Conservation (phyloP, 1,284 basidiomycete genomes). For the Ceratobasidium sp. region DNA sequence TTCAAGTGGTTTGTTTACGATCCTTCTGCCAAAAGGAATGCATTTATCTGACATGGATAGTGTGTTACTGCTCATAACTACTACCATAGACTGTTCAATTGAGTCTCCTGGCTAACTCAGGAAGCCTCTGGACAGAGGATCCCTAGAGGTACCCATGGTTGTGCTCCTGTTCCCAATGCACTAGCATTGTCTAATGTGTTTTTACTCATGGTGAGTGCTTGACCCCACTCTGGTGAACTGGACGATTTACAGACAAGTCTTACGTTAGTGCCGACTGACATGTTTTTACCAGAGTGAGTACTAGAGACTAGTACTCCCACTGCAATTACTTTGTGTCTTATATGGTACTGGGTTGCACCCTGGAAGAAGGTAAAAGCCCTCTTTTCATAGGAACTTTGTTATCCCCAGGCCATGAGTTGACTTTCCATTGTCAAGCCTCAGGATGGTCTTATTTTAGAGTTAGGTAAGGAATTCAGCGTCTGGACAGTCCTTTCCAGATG, state of each 20-base stretch:
- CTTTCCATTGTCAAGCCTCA: background rate
- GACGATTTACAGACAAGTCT: background rate
- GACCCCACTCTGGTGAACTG: background rate
- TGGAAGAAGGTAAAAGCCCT: background rate
- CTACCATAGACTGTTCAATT: background rate
- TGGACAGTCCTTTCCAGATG: background rate
- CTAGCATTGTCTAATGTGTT: background rate
- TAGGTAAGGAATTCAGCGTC: background rate
- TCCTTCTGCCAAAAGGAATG: background rate
- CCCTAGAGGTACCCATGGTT: background rate
- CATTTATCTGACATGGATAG: constrained; percentile 1
- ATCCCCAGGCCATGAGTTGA: background rate
- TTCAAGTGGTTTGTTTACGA: background rate
- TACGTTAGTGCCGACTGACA: background rate
- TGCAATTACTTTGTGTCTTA: background rate
- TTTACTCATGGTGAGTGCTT: background rate
- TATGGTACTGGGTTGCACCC: background rate
- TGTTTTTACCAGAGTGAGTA: background rate
- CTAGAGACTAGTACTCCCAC: background rate
- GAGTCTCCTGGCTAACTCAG: background rate
- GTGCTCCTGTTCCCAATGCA: background rate
- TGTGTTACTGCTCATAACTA: background rate
- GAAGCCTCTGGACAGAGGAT: background rate
- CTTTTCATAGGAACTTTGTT: background rate
- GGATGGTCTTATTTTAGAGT: constrained; percentile 5